These are phyloP conservation scores for Cytospora chrysosperma DNA, from an alignment of 2,329 filamentous ascomycete species.

Conservation along the genomic window DNA sequence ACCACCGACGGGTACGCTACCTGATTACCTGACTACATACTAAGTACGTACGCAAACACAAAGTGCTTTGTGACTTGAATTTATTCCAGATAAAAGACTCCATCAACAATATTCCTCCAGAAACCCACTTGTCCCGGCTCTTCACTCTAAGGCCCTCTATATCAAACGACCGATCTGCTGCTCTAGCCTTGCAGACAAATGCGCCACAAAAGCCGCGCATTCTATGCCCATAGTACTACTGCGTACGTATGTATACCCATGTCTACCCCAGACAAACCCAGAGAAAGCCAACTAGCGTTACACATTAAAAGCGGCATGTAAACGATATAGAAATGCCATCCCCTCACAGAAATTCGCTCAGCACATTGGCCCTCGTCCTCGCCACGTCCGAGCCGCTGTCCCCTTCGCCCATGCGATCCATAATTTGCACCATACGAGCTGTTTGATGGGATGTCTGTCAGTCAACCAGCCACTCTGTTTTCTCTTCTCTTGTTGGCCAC, in stretches of 20 bases:
- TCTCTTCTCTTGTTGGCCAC: not conserved
- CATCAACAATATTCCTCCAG: no score
- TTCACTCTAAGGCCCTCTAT: no score
- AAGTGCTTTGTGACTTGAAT: no score
- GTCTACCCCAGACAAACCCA: no score
- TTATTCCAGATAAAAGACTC: no score
- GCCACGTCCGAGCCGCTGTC: slow-evolving; percentile 57
- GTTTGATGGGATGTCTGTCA: not conserved
- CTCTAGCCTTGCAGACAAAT: not conserved
- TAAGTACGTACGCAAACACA: no score
- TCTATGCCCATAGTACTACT: not conserved
- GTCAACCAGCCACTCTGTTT: not conserved
- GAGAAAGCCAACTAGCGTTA: not conserved
- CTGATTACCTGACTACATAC: no score
- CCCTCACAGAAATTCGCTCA: slow-evolving; percentile 50
- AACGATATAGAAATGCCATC: not conserved
- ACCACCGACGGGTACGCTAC: no score
- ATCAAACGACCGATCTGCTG: no score
- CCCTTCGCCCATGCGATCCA: slow-evolving; percentile 57
- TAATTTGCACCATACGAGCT: slow-evolving; percentile 64
- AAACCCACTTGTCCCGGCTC: no score
- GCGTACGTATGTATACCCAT: not conserved
- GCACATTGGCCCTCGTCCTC: slow-evolving; percentile 56
- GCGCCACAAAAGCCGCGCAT: not conserved
- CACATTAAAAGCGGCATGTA: not conserved